phyloP scores from a whole-genome alignment of 257 asterid species.

The Forsythia viridissima region DNA sequence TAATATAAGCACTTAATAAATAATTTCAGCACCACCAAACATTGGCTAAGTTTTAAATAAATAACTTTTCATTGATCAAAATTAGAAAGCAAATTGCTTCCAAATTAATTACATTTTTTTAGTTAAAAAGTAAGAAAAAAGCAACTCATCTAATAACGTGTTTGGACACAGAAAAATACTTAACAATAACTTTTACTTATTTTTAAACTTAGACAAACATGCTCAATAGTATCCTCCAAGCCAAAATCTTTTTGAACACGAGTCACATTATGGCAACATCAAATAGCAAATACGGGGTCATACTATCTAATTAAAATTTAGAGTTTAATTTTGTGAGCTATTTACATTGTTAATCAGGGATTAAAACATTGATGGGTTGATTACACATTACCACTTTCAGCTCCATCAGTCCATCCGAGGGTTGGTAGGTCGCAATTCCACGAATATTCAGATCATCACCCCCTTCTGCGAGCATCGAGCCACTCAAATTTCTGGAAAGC shows the following conservation, averaged over 20 bases:
- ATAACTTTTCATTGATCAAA: not conserved
- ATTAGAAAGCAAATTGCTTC: too few species aligned
- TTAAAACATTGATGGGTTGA: not conserved
- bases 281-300: not conserved
- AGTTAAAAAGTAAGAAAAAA: too few species aligned
- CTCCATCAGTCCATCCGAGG: constrained; percentile 72
- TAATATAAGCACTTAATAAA: too few species aligned
- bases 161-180: not conserved
- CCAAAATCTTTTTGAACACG: not conserved
- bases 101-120: too few species aligned
- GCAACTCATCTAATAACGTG: not conserved
- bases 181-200: too few species aligned
- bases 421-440: constrained; percentile 82
- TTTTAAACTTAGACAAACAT: too few species aligned
- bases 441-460: constrained; percentile 44
- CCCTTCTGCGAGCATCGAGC: constrained; percentile 45
- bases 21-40: too few species aligned
- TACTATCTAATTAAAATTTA: not conserved
- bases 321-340: not conserved
- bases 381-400: constrained; percentile 67
- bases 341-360: not conserved
- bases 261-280: not conserved
- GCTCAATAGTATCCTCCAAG: not conserved
- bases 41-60: not conserved
- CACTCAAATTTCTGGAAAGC: constrained; percentile 53